These are phyloP conservation scores for Boletellus sp. DNA, from an alignment of 1,284 basidiomycete species.

Conservation along the genomic window DNA sequence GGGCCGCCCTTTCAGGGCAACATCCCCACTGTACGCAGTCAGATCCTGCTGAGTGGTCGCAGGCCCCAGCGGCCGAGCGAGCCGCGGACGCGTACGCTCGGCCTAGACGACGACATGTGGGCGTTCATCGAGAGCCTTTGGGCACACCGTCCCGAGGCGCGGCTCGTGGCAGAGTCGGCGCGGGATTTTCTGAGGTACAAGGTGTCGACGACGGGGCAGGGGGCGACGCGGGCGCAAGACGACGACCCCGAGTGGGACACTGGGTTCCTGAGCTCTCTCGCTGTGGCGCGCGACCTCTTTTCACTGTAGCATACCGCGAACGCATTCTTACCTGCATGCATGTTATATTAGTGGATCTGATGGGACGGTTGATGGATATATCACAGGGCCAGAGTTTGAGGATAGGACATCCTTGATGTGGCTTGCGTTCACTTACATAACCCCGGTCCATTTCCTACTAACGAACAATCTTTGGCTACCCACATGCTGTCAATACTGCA, in stretches of 20 bases:
- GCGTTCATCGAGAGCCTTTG: slow-evolving; percentile 22
- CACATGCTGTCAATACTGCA: slow-evolving; percentile 7
- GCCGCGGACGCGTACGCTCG: slow-evolving; percentile 6
- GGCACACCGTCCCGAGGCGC: slow-evolving; percentile 25
- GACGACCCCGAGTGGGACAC: slow-evolving; percentile 24
- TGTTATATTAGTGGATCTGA: too few species aligned
- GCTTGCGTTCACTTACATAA: background rate
- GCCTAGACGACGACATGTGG: slow-evolving; percentile 30
- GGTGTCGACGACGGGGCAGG: background rate
- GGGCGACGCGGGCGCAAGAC: background rate
- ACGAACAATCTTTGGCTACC: background rate
- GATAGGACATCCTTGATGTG: too few species aligned
- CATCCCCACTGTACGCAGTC: slow-evolving; percentile 11
- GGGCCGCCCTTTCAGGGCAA: slow-evolving; percentile 19
- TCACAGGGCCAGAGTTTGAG: too few species aligned
- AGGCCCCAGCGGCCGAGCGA: slow-evolving; percentile 19
- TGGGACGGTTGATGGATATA: too few species aligned
- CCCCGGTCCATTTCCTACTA: too few species aligned
- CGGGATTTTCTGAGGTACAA: slow-evolving; percentile 21
- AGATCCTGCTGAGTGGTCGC: slow-evolving; percentile 14
- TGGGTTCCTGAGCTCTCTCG: slow-evolving; percentile 18
- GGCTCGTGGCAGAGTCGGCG: slow-evolving; percentile 23
- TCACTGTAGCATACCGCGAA: slow-evolving; percentile 6
- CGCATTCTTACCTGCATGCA: too few species aligned
- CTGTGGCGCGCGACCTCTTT: slow-evolving; percentile 12